Percentiles rank a stretch among this genome's conserved stretches.
phyloP scores from a whole-genome alignment of 225 moss, liverwort and hornwort genomes.

The Thuidium tamariscinum region DNA sequence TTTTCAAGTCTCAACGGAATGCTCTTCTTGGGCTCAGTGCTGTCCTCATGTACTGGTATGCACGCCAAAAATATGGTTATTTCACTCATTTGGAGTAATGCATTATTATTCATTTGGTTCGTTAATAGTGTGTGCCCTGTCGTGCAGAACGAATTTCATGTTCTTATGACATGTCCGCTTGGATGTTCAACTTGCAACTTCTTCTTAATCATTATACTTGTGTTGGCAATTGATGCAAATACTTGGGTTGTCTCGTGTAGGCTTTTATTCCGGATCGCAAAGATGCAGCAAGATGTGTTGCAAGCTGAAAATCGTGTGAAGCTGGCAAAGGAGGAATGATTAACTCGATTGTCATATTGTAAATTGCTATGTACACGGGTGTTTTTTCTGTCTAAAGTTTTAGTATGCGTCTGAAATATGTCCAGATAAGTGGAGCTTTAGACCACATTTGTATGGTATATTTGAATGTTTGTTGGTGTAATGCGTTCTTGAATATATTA shows the following conservation, averaged over 20 bases:
- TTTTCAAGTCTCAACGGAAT: constrained; percentile 39
- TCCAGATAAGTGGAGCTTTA: neutral
- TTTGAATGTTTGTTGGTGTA: neutral
- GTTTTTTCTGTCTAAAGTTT: neutral
- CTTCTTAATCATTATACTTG: neutral
- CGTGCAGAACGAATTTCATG: neutral
- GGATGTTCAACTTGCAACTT: neutral
- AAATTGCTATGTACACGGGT: neutral
- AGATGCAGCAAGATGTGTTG: constrained; percentile 37
- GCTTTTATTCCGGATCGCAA: constrained; percentile 31
- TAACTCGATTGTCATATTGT: neutral
- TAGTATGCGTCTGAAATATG: neutral
- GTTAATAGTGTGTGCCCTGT: neutral
- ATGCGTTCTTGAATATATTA: neutral
- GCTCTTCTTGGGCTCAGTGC: constrained; percentile 35
- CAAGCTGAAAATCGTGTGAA: constrained; percentile 18
- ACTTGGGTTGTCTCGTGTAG: neutral
- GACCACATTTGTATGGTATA: neutral
- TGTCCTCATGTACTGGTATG: constrained; percentile 35
- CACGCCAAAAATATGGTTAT: neutral
- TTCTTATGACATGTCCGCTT: neutral
- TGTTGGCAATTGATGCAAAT: neutral
- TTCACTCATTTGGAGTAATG: neutral
- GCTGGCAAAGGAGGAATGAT: constrained; percentile 14
- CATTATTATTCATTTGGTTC: neutral